A percentile compares a stretch with the other conserved stretches of the same genome.
phyloP scores from a whole-genome alignment of 2,329 filamentous ascomycete genomes.

The Fusarium annulatum region DNA sequence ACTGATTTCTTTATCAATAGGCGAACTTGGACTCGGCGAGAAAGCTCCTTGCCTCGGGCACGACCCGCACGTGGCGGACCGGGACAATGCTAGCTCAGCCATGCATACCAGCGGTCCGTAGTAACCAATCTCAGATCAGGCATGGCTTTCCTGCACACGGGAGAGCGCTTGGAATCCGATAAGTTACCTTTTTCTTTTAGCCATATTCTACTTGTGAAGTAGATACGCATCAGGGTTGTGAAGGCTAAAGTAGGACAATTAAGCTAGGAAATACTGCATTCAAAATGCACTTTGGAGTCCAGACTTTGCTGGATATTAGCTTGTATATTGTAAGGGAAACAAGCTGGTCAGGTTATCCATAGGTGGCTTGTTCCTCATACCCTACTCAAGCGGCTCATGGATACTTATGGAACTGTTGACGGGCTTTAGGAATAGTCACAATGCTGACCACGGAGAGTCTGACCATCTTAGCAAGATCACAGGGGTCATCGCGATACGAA shows the following conservation, averaged over 20 bases:
- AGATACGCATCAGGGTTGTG: neutral
- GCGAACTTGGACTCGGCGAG: neutral
- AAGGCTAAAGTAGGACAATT: neutral
- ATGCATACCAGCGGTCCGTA: neutral
- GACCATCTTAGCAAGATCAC: neutral
- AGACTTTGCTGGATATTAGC: neutral
- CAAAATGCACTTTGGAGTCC: fast-evolving
- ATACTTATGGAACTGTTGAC: neutral
- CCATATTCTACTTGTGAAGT: neutral
- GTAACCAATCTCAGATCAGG: neutral
- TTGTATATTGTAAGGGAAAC: fast-evolving
- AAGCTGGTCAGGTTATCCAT: fast-evolving
- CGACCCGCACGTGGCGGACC: neutral
- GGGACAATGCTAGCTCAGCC: neutral
- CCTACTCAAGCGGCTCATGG: neutral
- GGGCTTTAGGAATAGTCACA: neutral
- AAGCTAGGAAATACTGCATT: neutral
- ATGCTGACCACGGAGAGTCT: neutral
- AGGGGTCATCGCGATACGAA: neutral
- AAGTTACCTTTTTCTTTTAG: no score
- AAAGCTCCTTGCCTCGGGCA: neutral
- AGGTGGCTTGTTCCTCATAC: neutral
- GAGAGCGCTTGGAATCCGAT: neutral
- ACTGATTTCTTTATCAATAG: neutral
- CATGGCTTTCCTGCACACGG: neutral